These are phyloP conservation scores for Zygosaccharomyces siamensis DNA, from an alignment of 805 yeast species.

Conservation along the genomic window DNA sequence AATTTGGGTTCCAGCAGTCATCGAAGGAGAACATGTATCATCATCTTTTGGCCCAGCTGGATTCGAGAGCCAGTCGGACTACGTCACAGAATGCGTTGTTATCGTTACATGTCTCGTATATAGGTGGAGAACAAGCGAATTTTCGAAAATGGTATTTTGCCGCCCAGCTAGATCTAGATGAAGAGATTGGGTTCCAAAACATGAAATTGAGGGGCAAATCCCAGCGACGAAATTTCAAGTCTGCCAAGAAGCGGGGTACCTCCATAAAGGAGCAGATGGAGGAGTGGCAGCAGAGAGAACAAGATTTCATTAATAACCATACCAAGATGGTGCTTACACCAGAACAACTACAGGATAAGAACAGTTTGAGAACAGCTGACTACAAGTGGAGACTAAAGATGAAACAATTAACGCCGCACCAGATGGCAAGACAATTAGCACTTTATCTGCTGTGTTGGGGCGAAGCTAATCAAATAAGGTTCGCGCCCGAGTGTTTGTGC, in stretches of 20 bases:
- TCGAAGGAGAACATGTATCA: constrained; percentile 77
- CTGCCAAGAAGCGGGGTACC: constrained; percentile 40
- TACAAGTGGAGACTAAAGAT: constrained; percentile 70
- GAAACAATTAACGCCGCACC: constrained; percentile 48
- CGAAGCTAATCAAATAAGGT: constrained; percentile 79
- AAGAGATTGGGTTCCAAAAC: constrained; percentile 52
- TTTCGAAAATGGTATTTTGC: constrained; percentile 91
- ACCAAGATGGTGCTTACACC: constrained; percentile 56
- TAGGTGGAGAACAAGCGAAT: constrained; percentile 86
- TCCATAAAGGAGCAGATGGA: constrained; percentile 34
- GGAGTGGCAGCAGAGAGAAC: constrained; percentile 44
- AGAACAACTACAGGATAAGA: constrained; percentile 64
- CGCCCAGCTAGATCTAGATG: constrained; percentile 74
- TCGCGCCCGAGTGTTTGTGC: constrained; percentile 85
- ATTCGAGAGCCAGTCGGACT: constrained; percentile 81
- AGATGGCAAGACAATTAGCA: constrained; percentile 63
- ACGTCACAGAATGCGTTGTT: constrained; percentile 64
- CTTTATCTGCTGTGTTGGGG: constrained; percentile 81
- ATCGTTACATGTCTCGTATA: constrained; percentile 82
- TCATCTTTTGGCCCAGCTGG: constrained; percentile 72
- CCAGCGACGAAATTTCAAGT: constrained; percentile 39
- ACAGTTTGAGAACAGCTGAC: constrained; percentile 69
- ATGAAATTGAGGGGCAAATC: constrained; percentile 50
- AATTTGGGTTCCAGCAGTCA: constrained; percentile 82
- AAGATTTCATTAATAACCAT: constrained; percentile 44